Percentiles rank a stretch among this genome's conserved stretches.
phyloP scores from a whole-genome alignment of 1,284 basidiomycete species.

The Heterobasidion occidentale region DNA sequence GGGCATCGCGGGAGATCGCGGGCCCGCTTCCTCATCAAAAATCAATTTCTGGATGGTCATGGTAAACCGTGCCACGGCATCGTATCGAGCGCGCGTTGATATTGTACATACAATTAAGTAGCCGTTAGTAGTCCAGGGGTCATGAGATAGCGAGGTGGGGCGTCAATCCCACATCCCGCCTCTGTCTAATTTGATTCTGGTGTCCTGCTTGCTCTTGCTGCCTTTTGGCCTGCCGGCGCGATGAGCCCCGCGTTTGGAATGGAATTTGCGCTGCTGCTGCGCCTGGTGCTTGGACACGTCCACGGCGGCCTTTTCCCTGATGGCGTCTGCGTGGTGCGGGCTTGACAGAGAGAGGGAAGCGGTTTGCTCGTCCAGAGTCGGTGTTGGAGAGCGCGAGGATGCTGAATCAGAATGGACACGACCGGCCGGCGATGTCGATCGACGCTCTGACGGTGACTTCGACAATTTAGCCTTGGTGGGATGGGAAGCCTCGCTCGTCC shows the following conservation, averaged over 20 bases:
- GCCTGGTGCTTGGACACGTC: conserved; percentile 57
- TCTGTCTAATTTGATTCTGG: conserved; percentile 53
- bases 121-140: too few species aligned
- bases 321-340: conserved; percentile 14
- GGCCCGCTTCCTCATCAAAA: too few species aligned
- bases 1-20: too few species aligned
- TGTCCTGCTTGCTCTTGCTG: conserved; percentile 80
- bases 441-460: neutral
- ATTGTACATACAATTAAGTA: too few species aligned
- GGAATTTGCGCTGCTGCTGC: conserved; percentile 66
- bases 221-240: conserved; percentile 70
- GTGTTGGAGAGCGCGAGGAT: neutral
- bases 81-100: too few species aligned
- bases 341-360: conserved; percentile 1
- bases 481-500: neutral
- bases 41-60: too few species aligned
- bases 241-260: conserved; percentile 58
- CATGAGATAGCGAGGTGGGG: too few species aligned
- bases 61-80: too few species aligned
- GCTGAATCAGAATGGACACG: neutral
- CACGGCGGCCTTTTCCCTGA: conserved; percentile 53
- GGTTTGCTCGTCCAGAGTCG: conserved; percentile 1
- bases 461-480: neutral
- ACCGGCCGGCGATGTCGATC: neutral
- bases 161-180: conserved; percentile 55